phyloP scores from a whole-genome alignment of 2,329 filamentous ascomycete genomes.

The Cladosporium oxysporum region DNA sequence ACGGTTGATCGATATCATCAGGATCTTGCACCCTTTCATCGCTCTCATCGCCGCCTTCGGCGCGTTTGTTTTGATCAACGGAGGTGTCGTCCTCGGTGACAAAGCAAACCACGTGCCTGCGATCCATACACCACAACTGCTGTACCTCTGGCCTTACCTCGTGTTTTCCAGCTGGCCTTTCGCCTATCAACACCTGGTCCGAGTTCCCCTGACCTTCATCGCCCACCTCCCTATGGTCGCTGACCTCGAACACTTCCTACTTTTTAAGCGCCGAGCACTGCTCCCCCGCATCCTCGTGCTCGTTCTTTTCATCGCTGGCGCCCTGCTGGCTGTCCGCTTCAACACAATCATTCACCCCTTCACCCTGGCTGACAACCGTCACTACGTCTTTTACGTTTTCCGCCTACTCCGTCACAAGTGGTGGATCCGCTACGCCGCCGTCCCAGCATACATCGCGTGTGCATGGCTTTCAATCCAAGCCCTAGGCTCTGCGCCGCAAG shows the following conservation, averaged over 20 bases:
- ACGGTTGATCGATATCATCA: conserved; percentile 25
- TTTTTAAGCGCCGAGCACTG: conserved; percentile 37
- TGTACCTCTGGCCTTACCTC: conserved; percentile 92
- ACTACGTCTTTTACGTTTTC: conserved; percentile 98
- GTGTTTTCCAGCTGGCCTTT: conserved; percentile 87
- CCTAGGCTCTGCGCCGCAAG: conserved; percentile 46
- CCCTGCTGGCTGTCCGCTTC: conserved; percentile 62
- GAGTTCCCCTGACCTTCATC: conserved; percentile 31
- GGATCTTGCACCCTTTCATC: conserved; percentile 52
- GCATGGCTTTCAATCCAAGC: conserved; percentile 68
- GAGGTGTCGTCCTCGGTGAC: conserved; percentile 89
- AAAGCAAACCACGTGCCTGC: conserved; percentile 93
- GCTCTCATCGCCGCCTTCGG: conserved; percentile 67
- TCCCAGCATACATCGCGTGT: conserved; percentile 70
- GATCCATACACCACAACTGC: conserved; percentile 85
- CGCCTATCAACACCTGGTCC: conserved; percentile 58
- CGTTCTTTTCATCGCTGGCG: conserved; percentile 42
- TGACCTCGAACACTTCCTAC: conserved; percentile 27
- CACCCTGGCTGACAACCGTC: conserved; percentile 91
- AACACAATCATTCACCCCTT: conserved; percentile 97
- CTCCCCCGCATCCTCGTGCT: conserved; percentile 43
- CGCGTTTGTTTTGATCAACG: conserved; percentile 81
- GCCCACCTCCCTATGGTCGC: conserved; percentile 33
- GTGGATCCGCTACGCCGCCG: conserved; percentile 50
- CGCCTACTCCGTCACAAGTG: conserved; percentile 66